phyloP scores from a whole-genome alignment of 306 rosid species.

The Albizia julibrissin region DNA sequence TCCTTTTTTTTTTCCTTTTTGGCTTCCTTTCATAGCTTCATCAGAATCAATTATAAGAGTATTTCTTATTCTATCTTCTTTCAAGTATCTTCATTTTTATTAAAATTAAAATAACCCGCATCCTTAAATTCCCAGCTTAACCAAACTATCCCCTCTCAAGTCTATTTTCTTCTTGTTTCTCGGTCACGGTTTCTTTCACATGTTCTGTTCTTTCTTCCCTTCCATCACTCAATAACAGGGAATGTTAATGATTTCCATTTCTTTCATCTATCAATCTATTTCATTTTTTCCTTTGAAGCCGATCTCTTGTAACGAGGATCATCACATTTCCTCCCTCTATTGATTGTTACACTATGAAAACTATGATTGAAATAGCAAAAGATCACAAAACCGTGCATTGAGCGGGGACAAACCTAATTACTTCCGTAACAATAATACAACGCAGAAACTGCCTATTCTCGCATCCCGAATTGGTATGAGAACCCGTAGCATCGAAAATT shows the following conservation, averaged over 20 bases:
- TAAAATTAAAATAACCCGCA: constrained; percentile 1
- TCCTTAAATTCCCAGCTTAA: constrained; percentile 11
- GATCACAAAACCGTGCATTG: not conserved
- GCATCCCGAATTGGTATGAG: not conserved
- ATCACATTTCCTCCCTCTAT: not conserved
- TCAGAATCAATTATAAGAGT: not conserved
- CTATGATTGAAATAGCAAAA: not conserved
- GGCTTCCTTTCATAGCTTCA: not conserved
- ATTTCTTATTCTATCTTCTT: not conserved
- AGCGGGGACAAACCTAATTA: not conserved
- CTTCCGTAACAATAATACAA: not conserved
- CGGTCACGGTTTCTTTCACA: not conserved
- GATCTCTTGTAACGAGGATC: not conserved
- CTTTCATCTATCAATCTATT: not conserved
- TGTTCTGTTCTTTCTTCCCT: not conserved
- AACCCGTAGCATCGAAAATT: not conserved
- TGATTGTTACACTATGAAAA: not conserved
- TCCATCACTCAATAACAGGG: not conserved
- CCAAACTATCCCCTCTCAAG: constrained; percentile 14
- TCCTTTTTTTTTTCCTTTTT: not conserved
- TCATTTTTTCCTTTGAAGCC: not conserved
- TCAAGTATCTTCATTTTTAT: not conserved
- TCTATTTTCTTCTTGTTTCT: constrained; percentile 1
- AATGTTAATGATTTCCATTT: not conserved
- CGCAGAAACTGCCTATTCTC: constrained; percentile 2